phyloP scores from a whole-genome alignment of 352 stramenopile genomes.

The Pythium sukuiense region DNA sequence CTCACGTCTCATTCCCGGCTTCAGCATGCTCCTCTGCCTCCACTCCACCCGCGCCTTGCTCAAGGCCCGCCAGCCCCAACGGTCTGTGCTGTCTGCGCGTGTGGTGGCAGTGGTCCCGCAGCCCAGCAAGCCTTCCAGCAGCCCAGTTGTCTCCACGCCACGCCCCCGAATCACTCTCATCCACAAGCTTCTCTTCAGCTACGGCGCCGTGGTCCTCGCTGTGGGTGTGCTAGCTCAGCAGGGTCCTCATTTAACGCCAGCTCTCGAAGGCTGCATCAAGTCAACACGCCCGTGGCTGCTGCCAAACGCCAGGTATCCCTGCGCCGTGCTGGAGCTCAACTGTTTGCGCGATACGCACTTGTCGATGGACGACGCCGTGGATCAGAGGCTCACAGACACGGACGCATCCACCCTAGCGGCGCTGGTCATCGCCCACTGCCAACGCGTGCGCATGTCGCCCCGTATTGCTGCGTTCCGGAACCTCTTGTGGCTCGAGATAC shows the following conservation, averaged over 20 bases:
- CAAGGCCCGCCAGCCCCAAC: neutral
- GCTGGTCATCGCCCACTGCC: constrained; percentile 23
- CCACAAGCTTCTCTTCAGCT: constrained; percentile 4
- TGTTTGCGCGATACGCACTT: constrained; percentile 7
- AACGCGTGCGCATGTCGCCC: constrained; percentile 10
- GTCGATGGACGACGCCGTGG: neutral
- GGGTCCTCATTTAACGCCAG: neutral
- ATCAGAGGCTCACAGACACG: neutral
- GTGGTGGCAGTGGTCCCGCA: constrained; percentile 1
- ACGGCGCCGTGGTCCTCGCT: constrained; percentile 1
- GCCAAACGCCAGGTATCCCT: constrained; percentile 16
- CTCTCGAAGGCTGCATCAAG: constrained; percentile 1
- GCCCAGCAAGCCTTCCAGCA: neutral
- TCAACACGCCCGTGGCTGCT: constrained; percentile 12
- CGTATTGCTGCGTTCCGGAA: constrained; percentile 12
- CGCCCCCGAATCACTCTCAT: neutral
- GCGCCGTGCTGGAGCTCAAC: constrained; percentile 25
- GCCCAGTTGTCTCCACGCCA: neutral
- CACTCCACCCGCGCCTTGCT: constrained; percentile 12
- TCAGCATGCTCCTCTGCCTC: constrained; percentile 20
- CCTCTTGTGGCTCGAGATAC: constrained; percentile 24
- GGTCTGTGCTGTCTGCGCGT: neutral
- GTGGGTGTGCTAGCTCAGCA: neutral
- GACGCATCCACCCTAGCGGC: constrained; percentile 10
- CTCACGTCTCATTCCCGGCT: constrained; percentile 7